These are phyloP conservation scores for Allium cepa DNA, from an alignment of 106 monocot genomes.

Conservation along the genomic window DNA sequence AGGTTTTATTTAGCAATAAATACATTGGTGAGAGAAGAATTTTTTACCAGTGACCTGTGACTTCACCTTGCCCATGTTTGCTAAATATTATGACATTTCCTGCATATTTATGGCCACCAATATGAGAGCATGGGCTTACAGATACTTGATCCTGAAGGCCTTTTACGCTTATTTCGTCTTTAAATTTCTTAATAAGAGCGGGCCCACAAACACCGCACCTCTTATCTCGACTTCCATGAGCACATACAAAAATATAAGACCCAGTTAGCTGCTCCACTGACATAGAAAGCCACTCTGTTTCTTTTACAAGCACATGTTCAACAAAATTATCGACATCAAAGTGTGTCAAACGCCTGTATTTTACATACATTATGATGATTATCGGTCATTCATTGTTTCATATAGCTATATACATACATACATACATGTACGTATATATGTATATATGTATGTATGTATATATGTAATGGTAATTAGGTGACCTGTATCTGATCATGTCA, in stretches of 20 bases:
- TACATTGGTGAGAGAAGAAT: neutral
- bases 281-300: constrained; percentile 65
- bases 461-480: neutral
- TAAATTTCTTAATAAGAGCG: constrained; percentile 61
- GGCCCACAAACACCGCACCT: constrained; percentile 96
- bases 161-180: constrained; percentile 59
- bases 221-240: constrained; percentile 82
- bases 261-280: constrained; percentile 42
- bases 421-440: too few species aligned
- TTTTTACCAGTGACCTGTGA: constrained; percentile 76
- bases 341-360: constrained; percentile 66
- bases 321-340: constrained; percentile 87
- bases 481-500: constrained; percentile 98
- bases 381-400: too few species aligned
- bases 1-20: too few species aligned
- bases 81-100: constrained; percentile 91
- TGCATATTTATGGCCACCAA: constrained; percentile 98
- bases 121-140: constrained; percentile 81
- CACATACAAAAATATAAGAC: constrained; percentile 90
- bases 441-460: too few species aligned
- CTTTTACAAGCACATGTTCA: constrained; percentile 84
- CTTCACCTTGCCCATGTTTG: constrained; percentile 40
- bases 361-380: constrained; percentile 1
- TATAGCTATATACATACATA: too few species aligned
- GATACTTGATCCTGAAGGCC: constrained; percentile 56